Percentiles rank a stretch among this genome's conserved stretches.
These are phyloP conservation scores for Lentinula lateritia DNA, from an alignment of 768 basidiomycete genomes.

Conservation along the genomic window DNA sequence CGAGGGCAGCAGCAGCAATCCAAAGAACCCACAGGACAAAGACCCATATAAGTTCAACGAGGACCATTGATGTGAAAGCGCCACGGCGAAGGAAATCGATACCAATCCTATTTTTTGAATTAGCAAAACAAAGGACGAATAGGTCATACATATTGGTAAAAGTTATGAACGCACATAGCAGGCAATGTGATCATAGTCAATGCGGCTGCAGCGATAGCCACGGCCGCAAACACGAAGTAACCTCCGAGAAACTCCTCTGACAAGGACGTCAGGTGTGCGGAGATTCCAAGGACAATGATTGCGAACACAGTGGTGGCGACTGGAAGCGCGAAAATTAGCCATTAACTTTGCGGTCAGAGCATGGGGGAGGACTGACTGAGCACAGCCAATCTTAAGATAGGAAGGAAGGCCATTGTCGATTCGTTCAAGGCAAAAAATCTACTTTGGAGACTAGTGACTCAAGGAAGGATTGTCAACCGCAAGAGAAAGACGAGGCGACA, in stretches of 20 bases:
- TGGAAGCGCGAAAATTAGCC: not conserved
- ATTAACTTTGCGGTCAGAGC: not conserved
- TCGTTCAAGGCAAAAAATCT: not conserved
- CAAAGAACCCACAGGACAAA: constrained; percentile 9
- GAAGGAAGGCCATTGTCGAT: constrained; percentile 11
- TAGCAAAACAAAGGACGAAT: not conserved
- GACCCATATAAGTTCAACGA: constrained; percentile 8
- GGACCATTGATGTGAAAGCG: constrained; percentile 9
- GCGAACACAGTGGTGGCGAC: constrained; percentile 15
- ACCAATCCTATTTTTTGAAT: constrained; percentile 1
- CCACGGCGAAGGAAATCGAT: constrained; percentile 7
- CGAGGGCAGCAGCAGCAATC: constrained; percentile 5
- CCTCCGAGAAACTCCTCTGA: constrained; percentile 1
- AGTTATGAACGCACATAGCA: constrained; percentile 4
- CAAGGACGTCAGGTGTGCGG: constrained; percentile 8
- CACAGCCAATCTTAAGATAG: constrained; percentile 12
- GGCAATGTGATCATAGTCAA: constrained; percentile 8
- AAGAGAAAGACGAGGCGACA: not conserved
- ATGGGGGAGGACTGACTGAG: constrained; percentile 7
- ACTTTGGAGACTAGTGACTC: not conserved
- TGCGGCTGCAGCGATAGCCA: constrained; percentile 7
- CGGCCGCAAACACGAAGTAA: constrained; percentile 9
- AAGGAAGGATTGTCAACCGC: no score
- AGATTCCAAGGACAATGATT: constrained; percentile 19
- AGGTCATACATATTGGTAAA: not conserved